Conservation (phyloP, 75 land plant species). For the Sequoiadendron giganteum region DNA sequence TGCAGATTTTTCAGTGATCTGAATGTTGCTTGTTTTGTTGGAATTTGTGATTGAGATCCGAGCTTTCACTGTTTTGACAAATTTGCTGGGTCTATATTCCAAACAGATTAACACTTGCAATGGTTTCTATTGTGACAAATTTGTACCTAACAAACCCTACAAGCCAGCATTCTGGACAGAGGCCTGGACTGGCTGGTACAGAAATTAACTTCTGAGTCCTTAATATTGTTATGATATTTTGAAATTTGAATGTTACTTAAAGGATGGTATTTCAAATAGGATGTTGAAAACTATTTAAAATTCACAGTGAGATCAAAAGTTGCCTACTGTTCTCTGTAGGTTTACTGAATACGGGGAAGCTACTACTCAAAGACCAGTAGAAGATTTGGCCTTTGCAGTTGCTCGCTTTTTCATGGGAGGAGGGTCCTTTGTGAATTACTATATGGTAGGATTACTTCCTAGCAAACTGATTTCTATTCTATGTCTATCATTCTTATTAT, state of each 20-base stretch:
- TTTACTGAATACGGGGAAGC: constrained; percentile 64
- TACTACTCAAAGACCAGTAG: constrained; percentile 62
- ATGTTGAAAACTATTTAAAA: not conserved
- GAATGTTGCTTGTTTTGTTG: not conserved
- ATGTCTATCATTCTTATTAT: not conserved
- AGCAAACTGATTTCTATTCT: not conserved
- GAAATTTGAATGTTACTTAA: not conserved
- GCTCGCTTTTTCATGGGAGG: constrained; percentile 74
- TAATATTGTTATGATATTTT: not conserved
- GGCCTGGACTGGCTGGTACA: constrained; percentile 88
- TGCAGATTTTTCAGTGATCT: not conserved
- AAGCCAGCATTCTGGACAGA: constrained; percentile 95
- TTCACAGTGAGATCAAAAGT: not conserved
- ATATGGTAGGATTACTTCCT: constrained; percentile 52
- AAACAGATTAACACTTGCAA: constrained; percentile 86
- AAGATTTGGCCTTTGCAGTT: constrained; percentile 90
- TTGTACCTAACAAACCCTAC: constrained; percentile 61
- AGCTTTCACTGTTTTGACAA: not conserved
- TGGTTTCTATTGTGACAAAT: constrained; percentile 85
- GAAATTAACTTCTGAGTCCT: not conserved
- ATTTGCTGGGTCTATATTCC: not conserved
- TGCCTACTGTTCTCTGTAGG: constrained; percentile 38
- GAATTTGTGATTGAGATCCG: not conserved
- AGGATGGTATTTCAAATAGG: not conserved
- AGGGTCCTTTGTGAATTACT: constrained; percentile 79